A percentile compares a stretch with the other conserved stretches of the same genome.
phyloP scores from a whole-genome alignment of 345 rosid species.

The Lagerstroemia speciosa region DNA sequence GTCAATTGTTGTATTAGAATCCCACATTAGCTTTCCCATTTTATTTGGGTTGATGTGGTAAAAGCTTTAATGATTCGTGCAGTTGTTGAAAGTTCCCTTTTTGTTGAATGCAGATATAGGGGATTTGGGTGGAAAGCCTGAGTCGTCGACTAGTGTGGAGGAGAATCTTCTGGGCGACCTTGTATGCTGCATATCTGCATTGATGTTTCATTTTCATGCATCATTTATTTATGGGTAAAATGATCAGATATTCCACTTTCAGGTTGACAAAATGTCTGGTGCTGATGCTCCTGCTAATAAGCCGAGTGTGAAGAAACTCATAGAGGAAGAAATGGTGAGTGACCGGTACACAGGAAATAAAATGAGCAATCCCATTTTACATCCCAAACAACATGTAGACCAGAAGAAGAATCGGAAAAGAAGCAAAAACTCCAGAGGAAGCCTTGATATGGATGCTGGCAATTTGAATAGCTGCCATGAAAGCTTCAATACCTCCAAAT shows the following conservation, averaged over 20 bases:
- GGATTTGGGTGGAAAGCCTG: conserved; percentile 25
- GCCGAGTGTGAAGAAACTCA: conserved; percentile 86
- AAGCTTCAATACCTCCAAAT: conserved; percentile 22
- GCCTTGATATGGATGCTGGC: conserved; percentile 33
- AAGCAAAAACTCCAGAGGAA: conserved; percentile 41
- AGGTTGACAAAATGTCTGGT: conserved; percentile 26
- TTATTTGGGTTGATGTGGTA: background rate
- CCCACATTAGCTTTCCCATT: background rate
- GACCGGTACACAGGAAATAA: conserved; percentile 36
- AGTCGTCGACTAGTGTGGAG: conserved; percentile 17
- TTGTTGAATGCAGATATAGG: conserved; percentile 29
- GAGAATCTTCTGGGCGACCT: conserved; percentile 30
- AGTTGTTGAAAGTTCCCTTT: conserved; percentile 7
- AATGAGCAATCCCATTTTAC: conserved; percentile 28
- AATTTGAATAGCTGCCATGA: conserved; percentile 18
- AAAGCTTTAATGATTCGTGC: background rate
- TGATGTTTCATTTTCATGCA: background rate
- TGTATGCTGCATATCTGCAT: background rate
- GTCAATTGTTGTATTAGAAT: background rate
- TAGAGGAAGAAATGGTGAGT: conserved; percentile 74
- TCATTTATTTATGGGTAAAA: background rate
- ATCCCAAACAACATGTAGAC: conserved; percentile 38
- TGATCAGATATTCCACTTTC: conserved; percentile 14
- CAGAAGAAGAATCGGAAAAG: conserved; percentile 42
- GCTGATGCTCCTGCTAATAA: conserved; percentile 22